These are phyloP conservation scores for Fusarium agapanthi DNA, from an alignment of 2,329 filamentous ascomycete species.

Conservation along the genomic window DNA sequence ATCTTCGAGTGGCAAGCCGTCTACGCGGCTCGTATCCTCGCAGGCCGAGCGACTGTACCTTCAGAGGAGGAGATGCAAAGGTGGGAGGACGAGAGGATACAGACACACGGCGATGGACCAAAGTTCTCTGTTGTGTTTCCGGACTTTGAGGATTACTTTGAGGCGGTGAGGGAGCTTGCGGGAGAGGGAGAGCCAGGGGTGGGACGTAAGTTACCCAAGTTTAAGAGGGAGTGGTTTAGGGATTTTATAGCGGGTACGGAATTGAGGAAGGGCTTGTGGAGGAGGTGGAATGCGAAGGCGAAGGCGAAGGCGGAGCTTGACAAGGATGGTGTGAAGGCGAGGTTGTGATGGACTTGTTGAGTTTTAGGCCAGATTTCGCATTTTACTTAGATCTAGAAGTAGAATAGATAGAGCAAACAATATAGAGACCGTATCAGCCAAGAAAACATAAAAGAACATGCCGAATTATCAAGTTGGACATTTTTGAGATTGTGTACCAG, in stretches of 20 bases:
- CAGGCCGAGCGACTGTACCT: conserved; percentile 63
- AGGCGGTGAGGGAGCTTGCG: conserved; percentile 60
- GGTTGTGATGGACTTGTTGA: not conserved
- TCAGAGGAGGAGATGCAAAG: conserved; percentile 55
- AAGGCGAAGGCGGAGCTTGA: conserved; percentile 19
- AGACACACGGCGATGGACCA: conserved; percentile 62
- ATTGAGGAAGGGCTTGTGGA: conserved; percentile 66
- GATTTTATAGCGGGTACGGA: conserved; percentile 64
- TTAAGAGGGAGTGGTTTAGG: conserved; percentile 56
- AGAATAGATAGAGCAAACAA: not conserved
- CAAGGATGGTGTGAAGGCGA: not conserved
- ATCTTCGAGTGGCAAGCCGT: conserved; percentile 76
- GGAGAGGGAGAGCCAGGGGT: conserved; percentile 54
- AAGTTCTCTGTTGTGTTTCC: conserved; percentile 67
- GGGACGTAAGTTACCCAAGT: conserved; percentile 57
- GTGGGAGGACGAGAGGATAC: conserved; percentile 67
- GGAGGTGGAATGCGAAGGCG: conserved; percentile 53
- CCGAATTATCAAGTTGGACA: not conserved
- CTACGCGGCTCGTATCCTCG: conserved; percentile 65
- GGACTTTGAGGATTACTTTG: conserved; percentile 72
- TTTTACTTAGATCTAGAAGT: not conserved
- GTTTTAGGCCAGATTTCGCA: accelerated
- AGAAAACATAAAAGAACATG: not conserved
- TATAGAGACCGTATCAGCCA: not conserved
- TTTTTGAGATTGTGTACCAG: not conserved